Base-by-base conservation (phyloP, 352 stramenopile genomes). In the Phytophthora cryptogea region DNA sequence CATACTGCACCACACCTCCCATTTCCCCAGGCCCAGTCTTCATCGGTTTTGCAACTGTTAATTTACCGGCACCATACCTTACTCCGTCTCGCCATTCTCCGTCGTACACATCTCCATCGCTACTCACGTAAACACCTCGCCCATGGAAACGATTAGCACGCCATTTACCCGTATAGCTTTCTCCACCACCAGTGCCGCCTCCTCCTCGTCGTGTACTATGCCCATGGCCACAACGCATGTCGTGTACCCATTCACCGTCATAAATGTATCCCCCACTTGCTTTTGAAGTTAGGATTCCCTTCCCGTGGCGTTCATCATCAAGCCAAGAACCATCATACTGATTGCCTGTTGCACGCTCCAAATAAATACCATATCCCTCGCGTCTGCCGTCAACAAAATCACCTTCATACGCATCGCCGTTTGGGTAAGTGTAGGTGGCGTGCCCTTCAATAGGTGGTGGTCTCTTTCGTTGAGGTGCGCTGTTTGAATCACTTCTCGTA, bases 391-490 rank as follows among this genome's bases (percentile, higher is more conserved):
- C 47, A 28, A 68, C 46, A 63, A 92, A 93, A 8, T 83, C 56
- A 5, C 88, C 88, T 4, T 91, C 83, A 51, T 95, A 96, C 48
- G 81, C 76, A 46, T 96, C 88, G 0, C 86, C 86, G 49, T 86
- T 90, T 14, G 70, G 50, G 41, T 92, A 92, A 11, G 62, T 79
- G 46, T 89, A 93, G 0, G 35, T 61, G 0, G 70, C 63, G 4
- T 61, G 68, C 0, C 83, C 83, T 55, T 87, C 68, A 5, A 75
- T 45, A 4, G 83, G 83, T 13, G 78, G 67, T 0, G 67, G 68
- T 27, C 52, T 55, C 0, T 30, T 8, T 3, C 47, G 63, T 85
- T 63, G 7, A 87, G 43, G 2, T 57, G 65, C 16, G 66, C 63
- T 7, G 58, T 51, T 14, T 47, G 60, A 57, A 6, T 20, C 42